These are phyloP conservation scores for Dendrothele bispora DNA, from an alignment of 768 basidiomycete genomes.

Conservation along the genomic window DNA sequence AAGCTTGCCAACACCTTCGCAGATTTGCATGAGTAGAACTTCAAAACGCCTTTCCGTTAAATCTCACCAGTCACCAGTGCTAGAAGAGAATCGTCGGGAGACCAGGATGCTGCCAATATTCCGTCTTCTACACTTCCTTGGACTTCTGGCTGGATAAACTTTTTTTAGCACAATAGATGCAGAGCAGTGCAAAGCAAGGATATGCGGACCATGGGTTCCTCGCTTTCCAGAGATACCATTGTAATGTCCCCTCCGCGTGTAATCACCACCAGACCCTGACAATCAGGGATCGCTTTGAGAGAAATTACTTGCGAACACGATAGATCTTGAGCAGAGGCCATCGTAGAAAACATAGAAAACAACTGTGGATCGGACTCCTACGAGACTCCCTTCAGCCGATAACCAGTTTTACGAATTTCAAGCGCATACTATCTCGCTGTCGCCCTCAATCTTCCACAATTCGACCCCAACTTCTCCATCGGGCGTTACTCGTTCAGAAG, in stretches of 20 bases:
- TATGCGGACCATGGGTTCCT: slow-evolving; percentile 41
- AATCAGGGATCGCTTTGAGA: slow-evolving; percentile 71
- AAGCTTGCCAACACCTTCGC: slow-evolving; percentile 49
- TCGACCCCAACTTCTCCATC: slow-evolving; percentile 57
- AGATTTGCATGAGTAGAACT: background rate
- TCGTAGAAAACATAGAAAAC: slow-evolving; percentile 37
- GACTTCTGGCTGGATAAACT: slow-evolving; percentile 63
- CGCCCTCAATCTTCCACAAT: slow-evolving; percentile 49
- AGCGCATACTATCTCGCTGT: background rate
- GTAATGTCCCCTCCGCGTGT: slow-evolving; percentile 83
- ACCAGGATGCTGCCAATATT: slow-evolving; percentile 83
- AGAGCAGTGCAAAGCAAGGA: background rate
- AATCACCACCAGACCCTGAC: slow-evolving; percentile 62
- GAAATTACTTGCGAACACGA: slow-evolving; percentile 51
- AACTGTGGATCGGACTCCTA: slow-evolving; percentile 19
- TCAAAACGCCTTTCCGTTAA: background rate
- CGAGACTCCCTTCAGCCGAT: background rate
- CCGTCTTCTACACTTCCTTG: slow-evolving; percentile 88
- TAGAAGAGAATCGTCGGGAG: slow-evolving; percentile 88
- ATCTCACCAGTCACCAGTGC: slow-evolving; percentile 73
- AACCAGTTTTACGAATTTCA: background rate
- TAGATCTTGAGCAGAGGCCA: slow-evolving; percentile 24
- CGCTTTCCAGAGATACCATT: slow-evolving; percentile 56
- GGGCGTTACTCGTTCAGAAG: slow-evolving; percentile 45
- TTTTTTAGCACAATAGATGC: background rate